Conservation (phyloP, 1,284 basidiomycete genomes). For the Apiotrichum sp. region DNA sequence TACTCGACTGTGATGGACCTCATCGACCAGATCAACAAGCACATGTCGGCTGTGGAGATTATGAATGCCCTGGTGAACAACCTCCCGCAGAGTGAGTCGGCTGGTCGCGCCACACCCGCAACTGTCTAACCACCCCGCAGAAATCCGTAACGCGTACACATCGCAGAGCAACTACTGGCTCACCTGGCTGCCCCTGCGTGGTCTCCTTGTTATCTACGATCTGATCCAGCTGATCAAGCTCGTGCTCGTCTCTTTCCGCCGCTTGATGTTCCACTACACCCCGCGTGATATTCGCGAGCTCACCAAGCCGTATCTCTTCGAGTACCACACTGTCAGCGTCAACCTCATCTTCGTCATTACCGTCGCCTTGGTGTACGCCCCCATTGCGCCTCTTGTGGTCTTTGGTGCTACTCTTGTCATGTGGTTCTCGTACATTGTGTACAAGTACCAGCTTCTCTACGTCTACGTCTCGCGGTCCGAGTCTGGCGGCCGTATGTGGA, state of each 20-base stretch:
- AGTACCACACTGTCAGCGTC: conserved; percentile 53
- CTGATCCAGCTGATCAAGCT: conserved; percentile 92
- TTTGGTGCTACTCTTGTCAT: conserved; percentile 64
- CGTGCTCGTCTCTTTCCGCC: conserved; percentile 76
- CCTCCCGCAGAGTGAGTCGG: conserved; percentile 26
- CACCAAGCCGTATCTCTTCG: conserved; percentile 90
- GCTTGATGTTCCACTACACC: conserved; percentile 83
- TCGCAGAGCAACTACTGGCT: conserved; percentile 76
- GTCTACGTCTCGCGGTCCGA: conserved; percentile 81
- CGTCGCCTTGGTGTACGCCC: conserved; percentile 83
- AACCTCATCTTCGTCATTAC: conserved; percentile 73
- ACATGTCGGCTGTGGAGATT: conserved; percentile 62
- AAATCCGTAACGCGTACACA: conserved; percentile 72
- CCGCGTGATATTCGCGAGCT: conserved; percentile 93
- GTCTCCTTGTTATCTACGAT: conserved; percentile 89
- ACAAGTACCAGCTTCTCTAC: conserved; percentile 95
- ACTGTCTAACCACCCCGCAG: neutral
- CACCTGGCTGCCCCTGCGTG: conserved; percentile 88
- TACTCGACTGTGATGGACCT: conserved; percentile 68
- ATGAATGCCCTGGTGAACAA: conserved; percentile 56
- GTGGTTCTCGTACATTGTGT: conserved; percentile 54
- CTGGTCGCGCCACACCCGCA: conserved; percentile 1
- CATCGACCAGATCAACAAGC: conserved; percentile 61
- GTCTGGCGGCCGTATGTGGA: conserved; percentile 89
- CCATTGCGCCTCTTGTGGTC: conserved; percentile 76